A percentile compares a stretch with the other conserved stretches of the same genome.
Conservation (phyloP, 1,284 basidiomycete species). For the Rhodotorula sp. region DNA sequence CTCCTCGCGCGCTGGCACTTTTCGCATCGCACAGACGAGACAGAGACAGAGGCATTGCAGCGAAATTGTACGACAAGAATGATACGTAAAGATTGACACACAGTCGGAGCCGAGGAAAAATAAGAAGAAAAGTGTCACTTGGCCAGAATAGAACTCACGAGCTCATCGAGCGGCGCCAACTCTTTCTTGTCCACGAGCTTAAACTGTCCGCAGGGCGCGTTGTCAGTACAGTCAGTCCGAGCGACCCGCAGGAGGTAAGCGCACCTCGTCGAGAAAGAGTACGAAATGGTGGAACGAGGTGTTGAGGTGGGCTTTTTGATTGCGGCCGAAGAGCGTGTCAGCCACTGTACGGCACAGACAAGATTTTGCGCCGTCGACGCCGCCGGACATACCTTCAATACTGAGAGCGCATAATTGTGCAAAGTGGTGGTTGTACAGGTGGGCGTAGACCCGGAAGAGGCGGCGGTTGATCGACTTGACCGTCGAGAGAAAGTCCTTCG, state of each 20-base stretch:
- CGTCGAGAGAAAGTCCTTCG: slow-evolving; percentile 83
- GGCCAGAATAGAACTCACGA: slow-evolving; percentile 85
- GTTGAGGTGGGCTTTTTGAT: slow-evolving; percentile 83
- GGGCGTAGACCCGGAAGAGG: slow-evolving; percentile 95
- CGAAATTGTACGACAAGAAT: not conserved
- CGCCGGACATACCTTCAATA: slow-evolving; percentile 75
- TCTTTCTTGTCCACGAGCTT: slow-evolving; percentile 97
- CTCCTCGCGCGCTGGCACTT: too few species aligned
- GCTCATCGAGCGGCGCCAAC: slow-evolving; percentile 88
- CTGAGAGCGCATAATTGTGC: slow-evolving; percentile 97
- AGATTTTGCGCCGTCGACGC: too few species aligned
- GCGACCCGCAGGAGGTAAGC: not conserved
- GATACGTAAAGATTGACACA: not conserved
- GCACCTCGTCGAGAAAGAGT: slow-evolving; percentile 64
- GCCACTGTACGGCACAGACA: not conserved
- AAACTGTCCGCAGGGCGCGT: slow-evolving; percentile 60
- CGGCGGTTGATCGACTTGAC: slow-evolving; percentile 89
- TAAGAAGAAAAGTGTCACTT: not conserved
- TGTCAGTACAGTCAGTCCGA: not conserved
- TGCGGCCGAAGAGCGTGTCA: not conserved
- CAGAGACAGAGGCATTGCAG: too few species aligned
- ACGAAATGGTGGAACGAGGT: slow-evolving; percentile 99
- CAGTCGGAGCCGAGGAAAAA: not conserved
- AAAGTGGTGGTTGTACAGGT: slow-evolving; percentile 99
- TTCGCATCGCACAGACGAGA: too few species aligned